Evolutionary conservation across 768 basidiomycete genomes (phyloP).

Genomic region (Rhodocollybia butyracea): DNA sequence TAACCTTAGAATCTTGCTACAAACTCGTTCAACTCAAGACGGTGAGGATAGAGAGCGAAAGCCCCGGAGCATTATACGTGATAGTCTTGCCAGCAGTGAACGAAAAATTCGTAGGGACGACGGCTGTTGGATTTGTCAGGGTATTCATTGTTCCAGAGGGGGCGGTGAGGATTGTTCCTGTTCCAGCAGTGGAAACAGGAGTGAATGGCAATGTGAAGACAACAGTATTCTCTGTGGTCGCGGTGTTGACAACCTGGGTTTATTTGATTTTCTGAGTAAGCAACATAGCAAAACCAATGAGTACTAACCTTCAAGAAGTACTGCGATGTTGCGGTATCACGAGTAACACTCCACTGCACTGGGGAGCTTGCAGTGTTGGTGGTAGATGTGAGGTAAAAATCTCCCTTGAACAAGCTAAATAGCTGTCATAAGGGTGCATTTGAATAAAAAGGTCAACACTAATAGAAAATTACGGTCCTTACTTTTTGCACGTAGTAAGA

Average conservation of each 20-base stretch:
- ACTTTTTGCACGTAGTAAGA: slow-evolving; percentile 64
- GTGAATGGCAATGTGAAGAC: slow-evolving; percentile 55
- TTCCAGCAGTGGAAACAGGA: slow-evolving; percentile 37
- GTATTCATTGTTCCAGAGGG: slow-evolving; percentile 52
- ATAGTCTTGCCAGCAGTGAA: slow-evolving; percentile 48
- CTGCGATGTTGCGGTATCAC: slow-evolving; percentile 24
- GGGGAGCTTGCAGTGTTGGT: slow-evolving; percentile 45
- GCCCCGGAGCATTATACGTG: slow-evolving; percentile 51
- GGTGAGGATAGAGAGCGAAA: slow-evolving; percentile 8
- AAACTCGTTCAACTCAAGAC: not conserved
- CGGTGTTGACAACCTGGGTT: slow-evolving; percentile 53
- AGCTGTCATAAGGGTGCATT: slow-evolving; percentile 35
- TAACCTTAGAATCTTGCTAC: too few species aligned
- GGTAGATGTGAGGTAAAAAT: slow-evolving; percentile 61
- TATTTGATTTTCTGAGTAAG: not conserved
- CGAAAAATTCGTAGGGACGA: slow-evolving; percentile 42
- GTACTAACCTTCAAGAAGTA: slow-evolving; percentile 37
- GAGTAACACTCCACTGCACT: slow-evolving; percentile 59
- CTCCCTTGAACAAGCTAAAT: slow-evolving; percentile 59
- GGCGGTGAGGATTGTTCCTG: slow-evolving; percentile 51
- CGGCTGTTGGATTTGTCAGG: slow-evolving; percentile 41
- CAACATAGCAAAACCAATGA: not conserved
- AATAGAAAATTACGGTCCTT: not conserved
- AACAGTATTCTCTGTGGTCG: slow-evolving; percentile 32
- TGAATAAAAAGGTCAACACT: not conserved